phyloP scores from a whole-genome alignment of 345 rosid genomes.

The Pugionium cornutum region DNA sequence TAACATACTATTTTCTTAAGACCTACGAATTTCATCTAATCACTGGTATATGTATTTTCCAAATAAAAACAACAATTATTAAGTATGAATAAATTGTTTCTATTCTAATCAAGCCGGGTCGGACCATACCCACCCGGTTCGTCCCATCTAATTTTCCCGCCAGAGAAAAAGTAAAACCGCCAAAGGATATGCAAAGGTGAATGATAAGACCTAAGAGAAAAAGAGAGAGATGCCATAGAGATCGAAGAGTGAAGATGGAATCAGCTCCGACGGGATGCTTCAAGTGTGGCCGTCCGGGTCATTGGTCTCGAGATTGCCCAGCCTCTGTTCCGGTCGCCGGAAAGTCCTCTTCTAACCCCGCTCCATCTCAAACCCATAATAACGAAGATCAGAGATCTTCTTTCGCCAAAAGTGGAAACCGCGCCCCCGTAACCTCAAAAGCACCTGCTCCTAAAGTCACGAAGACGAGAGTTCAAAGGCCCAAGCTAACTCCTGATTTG shows the following conservation, averaged over 20 bases:
- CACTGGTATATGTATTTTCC: too few relatives aligned
- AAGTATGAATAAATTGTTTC: too few relatives aligned
- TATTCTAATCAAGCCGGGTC: too few relatives aligned
- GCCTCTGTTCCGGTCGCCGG: slow-evolving; percentile 29
- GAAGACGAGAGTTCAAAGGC: slow-evolving; percentile 47
- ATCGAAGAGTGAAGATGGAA: slow-evolving; percentile 43
- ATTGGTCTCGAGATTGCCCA: slow-evolving; percentile 94
- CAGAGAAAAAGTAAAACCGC: too few relatives aligned
- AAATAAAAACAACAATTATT: too few relatives aligned
- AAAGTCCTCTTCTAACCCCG: slow-evolving; percentile 9
- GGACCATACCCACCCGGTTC: too few relatives aligned
- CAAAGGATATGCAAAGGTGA: too few relatives aligned
- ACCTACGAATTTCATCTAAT: too few relatives aligned
- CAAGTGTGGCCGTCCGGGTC: slow-evolving; percentile 98
- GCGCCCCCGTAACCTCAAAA: slow-evolving; percentile 33
- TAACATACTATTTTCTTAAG: too few relatives aligned
- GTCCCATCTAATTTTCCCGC: too few relatives aligned
- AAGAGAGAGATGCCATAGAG: too few relatives aligned
- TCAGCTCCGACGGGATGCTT: slow-evolving; percentile 84
- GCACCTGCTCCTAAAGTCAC: slow-evolving; percentile 29
- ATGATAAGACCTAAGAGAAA: too few relatives aligned
- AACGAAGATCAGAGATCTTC: slow-evolving; percentile 27
- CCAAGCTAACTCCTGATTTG: slow-evolving; percentile 80
- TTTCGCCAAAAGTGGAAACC: slow-evolving; percentile 3
- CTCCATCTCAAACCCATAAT: slow-evolving; percentile 29